Percentiles rank a stretch among this genome's conserved stretches.
These are phyloP conservation scores for Aspergillus udagawae DNA, from an alignment of 2,329 filamentous ascomycete species.

Conservation along the genomic window DNA sequence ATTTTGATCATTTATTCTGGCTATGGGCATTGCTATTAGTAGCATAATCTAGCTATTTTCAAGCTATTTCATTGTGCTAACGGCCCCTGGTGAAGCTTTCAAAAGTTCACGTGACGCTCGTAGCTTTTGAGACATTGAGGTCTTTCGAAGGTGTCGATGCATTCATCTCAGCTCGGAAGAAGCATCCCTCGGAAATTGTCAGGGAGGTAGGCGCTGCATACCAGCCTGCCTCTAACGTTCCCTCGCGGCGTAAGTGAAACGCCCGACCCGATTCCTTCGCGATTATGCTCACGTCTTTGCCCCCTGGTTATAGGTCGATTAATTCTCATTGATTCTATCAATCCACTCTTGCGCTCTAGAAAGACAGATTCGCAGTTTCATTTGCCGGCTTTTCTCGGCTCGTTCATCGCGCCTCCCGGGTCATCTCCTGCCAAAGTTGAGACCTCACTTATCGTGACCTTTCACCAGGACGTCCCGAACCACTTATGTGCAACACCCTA, in stretches of 20 bases:
- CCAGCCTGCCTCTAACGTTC: conserved; percentile 14
- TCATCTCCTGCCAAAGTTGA: conserved; percentile 28
- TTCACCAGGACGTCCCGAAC: conserved; percentile 75
- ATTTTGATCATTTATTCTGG: background rate
- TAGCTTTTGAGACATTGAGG: conserved; percentile 72
- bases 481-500: conserved; percentile 34
- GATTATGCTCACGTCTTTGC: background rate
- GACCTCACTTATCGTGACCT: conserved; percentile 71
- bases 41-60: background rate
- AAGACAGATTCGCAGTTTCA: conserved; percentile 49
- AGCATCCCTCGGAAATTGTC: conserved; percentile 53
- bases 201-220: conserved; percentile 53
- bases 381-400: conserved; percentile 66
- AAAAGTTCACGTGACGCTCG: conserved; percentile 67
- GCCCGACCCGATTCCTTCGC: background rate
- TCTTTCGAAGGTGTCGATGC: conserved; percentile 62
- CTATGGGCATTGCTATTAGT: background rate
- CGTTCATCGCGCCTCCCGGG: conserved; percentile 56
- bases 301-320: conserved; percentile 55
- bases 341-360: conserved; percentile 52
- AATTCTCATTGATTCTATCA: conserved; percentile 75
- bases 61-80: conserved; percentile 7
- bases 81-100: conserved; percentile 32
- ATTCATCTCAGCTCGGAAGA: conserved; percentile 63
- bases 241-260: conserved; percentile 26